Evolutionary conservation across 1,139 yeast species (phyloP), one percentile per base, ranked within the genome.

Genomic region (Yamadazyma kanchanaburiensis): DNA sequence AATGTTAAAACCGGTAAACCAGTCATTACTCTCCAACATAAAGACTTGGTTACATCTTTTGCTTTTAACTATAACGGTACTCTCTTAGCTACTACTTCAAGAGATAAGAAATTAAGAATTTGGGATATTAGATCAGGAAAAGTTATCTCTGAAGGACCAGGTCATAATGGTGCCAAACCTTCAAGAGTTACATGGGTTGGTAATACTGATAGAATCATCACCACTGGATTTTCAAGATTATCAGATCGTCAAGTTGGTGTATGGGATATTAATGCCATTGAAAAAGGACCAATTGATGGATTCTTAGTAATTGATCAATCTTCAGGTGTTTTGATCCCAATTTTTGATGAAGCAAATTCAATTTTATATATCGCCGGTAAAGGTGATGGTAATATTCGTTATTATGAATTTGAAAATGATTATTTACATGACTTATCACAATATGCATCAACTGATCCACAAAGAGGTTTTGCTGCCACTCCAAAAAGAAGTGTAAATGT

Each of bases 321-420:
- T 5, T 84, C 97, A 1, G 98, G 98, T 45, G 87, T 91, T 21
- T 68, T 88, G 55, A 81, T 94, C 72, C 98, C 98, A 15, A 74
- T 82, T 49, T 94, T 67, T 51, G 99, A 91, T 51, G 83, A 77
- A 24, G 76, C 84, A 24, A 87, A 86, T 32, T 76, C 80, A 37
- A 77, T 89, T 35, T 68, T 94, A 39, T 91, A 83, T 53, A 67
- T 91, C 41, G 97, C 95, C 21, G 98, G 98, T 45, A 91, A 91
- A 58, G 99, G 98, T 55, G 98, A 91, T 56, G 97, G 98, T 49
- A 91, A 91, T 56, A 87, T 91, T 51, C 85, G 96, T 50, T 89
- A 89, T 60, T 88, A 68, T 51, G 97, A 91, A 60, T 86, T 74
- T 53, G 85, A 79, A 42, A 78, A 83, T 46, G 97, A 91, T 50